Base-by-base conservation (phyloP, 768 basidiomycete genomes). In the Leccinum arenicola region DNA sequence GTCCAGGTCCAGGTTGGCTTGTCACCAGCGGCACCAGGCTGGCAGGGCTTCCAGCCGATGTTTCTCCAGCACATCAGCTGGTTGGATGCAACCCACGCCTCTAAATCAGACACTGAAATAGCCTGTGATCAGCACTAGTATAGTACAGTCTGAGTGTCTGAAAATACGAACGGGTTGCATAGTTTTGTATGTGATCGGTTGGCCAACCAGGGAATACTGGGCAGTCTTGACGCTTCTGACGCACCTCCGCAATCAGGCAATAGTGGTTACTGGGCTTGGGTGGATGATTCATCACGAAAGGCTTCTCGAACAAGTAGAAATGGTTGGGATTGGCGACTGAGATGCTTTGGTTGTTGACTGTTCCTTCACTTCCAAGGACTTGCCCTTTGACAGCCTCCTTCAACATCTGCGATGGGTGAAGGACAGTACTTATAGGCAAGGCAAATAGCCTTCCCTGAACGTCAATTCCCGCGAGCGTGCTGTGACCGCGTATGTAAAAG, bases 401-500 rank as follows among this genome's bases (percentile, higher is more conserved):
- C 12, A 45, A 10, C 8, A 43, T 59, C 5, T 48, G 27, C 6
- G 29, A 27, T 6, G 61, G 61, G 29, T 59, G 23, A 40, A 49
- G 29, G 5, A 59, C 6, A 31, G 50, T 4, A 10, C 11, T 48
- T 19, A 25, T 25, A 0, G 1, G 4, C 8, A 61, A 3, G 5
- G 35, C 40, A 5, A 33, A 61, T 8, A 61, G 1, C 31, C 57
- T 62, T n/a, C 45, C 33, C 29, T 62, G 58, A 15, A 60, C 45
- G 35, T 62, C 61, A 36, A 62, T 60, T 19, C 55, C 58, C 7
- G 51, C 4, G 7, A 53, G 38, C 14, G 58, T 60, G 54, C 58
- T 60, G 38, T 62, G 61, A 10, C 61, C 61, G 5, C 61, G 58
- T 4, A 62, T 2, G 38, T 56, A 62, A 45, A 62, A 10, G n/a